Percentiles rank a stretch among this genome's conserved stretches.
phyloP scores from a whole-genome alignment of 257 asterid species.

The Solanum tacnaense region DNA sequence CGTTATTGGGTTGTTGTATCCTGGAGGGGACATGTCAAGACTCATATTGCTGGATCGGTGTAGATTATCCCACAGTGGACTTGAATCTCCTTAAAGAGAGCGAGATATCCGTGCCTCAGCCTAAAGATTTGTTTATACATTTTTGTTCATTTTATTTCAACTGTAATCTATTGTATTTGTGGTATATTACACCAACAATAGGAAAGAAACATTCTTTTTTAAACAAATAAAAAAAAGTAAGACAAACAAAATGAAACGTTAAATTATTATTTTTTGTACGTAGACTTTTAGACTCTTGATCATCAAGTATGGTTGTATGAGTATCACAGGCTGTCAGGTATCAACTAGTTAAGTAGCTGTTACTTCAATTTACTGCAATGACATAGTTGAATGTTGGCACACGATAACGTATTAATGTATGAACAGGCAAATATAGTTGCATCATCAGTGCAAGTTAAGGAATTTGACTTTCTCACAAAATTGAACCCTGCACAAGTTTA shows the following conservation, averaged over 20 bases:
- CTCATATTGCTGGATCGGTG: too few species aligned
- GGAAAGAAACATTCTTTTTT: too few species aligned
- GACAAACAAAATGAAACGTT: neutral
- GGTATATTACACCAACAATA: too few species aligned
- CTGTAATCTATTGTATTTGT: too few species aligned
- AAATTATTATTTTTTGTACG: fast-evolving
- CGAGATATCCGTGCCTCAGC: too few species aligned
- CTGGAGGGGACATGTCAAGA: too few species aligned
- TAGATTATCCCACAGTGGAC: too few species aligned
- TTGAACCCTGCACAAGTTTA: neutral
- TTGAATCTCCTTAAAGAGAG: too few species aligned
- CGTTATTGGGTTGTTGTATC: too few species aligned
- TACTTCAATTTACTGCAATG: neutral
- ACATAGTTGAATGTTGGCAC: neutral
- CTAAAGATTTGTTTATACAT: too few species aligned
- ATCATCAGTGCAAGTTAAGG: neutral
- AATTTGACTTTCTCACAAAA: neutral
- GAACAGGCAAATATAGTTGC: neutral
- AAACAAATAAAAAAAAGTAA: too few species aligned
- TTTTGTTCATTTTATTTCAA: too few species aligned
- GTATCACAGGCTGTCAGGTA: neutral
- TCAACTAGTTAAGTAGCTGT: neutral
- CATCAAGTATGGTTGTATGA: neutral
- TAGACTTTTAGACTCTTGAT: neutral
- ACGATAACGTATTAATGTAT: neutral